Evolutionary conservation across 2,329 filamentous ascomycete genomes (phyloP), one percentile per base, ranked within the genome.

Genomic region (Pseudogymnoascus sp.): DNA sequence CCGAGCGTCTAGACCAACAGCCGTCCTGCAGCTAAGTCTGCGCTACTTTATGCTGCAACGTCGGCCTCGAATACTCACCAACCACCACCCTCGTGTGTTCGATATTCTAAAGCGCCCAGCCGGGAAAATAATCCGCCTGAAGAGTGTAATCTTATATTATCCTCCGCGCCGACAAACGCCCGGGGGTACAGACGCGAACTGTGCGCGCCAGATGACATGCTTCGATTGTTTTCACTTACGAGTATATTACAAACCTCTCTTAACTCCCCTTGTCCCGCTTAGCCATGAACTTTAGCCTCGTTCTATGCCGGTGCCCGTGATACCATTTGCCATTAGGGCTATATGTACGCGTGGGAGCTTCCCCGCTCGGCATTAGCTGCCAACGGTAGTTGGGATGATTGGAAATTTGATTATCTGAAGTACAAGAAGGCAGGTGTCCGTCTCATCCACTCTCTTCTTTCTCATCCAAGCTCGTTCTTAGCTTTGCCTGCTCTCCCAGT

Each of bases 81-180:
- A 30, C 45, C 41, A 52, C n/a, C 23, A 13, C 6, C 6, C 10
- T 52, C 45, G 7, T 13, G 8, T 52, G 23, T 30, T 52, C 45
- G 23, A 52, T 52, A 2, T 12, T 7, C 45, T 5, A 19, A 5
- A 52, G 15, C 15, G 45, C 45, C 45, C 26, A 52, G 45, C 45
- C 45, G 45, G 45, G 26, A 52, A 33, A 52, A 52, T 52, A 52
- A 52, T 33, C 26, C 45, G 45, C 45, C 45, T 52, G n/a, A 30
- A 52, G 26, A 33, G 1, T 52, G 45, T 19, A 52, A 33, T 52
- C 45, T 52, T 52, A 52, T 5, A 52, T 19, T 19, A 52, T 52
- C 45, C 13, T 33, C 26, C 26, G 15, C 45, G 45, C 45, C 45
- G 45, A 33, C n/a, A 52, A 30, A 52, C 26, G 26, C 45, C 45